phyloP scores from a whole-genome alignment of 2,329 filamentous ascomycete genomes.

The Fusarium goolgardi region DNA sequence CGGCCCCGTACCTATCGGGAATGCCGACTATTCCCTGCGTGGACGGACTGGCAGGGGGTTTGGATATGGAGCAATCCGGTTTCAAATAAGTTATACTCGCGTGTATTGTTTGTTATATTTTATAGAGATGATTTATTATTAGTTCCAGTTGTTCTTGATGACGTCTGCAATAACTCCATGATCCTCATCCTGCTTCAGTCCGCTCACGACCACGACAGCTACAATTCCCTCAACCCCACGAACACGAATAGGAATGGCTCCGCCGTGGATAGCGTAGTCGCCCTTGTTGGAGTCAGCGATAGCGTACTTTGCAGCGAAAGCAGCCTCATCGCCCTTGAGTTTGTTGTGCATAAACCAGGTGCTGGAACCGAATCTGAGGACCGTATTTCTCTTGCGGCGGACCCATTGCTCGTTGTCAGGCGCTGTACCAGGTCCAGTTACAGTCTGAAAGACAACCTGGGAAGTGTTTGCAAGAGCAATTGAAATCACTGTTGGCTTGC shows the following conservation, averaged over 20 bases:
- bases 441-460: slow-evolving; percentile 77
- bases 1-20: slow-evolving; percentile 1
- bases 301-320: slow-evolving; percentile 73
- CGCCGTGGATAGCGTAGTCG: slow-evolving; percentile 81
- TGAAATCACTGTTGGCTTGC: slow-evolving; percentile 67
- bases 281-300: slow-evolving; percentile 66
- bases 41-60: background rate
- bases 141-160: slow-evolving; percentile 64
- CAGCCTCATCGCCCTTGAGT: slow-evolving; percentile 70
- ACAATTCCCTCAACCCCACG: slow-evolving; percentile 79
- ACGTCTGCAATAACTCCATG: slow-evolving; percentile 80
- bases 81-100: background rate
- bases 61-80: slow-evolving; percentile 2
- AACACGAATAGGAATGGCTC: slow-evolving; percentile 78
- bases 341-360: slow-evolving; percentile 80
- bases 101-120: background rate
- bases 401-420: slow-evolving; percentile 81
- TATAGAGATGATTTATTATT: background rate
- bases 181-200: slow-evolving; percentile 80
- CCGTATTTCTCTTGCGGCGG: slow-evolving; percentile 75
- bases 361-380: slow-evolving; percentile 75
- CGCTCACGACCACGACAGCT: slow-evolving; percentile 79
- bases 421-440: slow-evolving; percentile 72
- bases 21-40: slow-evolving; percentile 7
- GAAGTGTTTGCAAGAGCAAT: slow-evolving; percentile 69